These are phyloP conservation scores for Diaporthe australafricana DNA, from an alignment of 2,329 filamentous ascomycete genomes.

Conservation along the genomic window DNA sequence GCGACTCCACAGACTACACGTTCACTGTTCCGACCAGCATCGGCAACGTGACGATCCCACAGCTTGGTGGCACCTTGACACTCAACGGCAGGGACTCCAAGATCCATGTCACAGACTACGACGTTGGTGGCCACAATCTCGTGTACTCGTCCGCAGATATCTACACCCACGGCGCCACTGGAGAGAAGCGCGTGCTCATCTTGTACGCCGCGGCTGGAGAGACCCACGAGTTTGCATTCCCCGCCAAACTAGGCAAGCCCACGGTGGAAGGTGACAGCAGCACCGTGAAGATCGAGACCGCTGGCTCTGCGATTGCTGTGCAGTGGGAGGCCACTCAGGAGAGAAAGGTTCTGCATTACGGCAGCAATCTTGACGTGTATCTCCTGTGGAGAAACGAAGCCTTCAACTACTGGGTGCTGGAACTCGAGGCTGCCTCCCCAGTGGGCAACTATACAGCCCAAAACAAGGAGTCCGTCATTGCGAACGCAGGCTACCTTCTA, in stretches of 20 bases:
- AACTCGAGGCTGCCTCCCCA: slow-evolving; percentile 51
- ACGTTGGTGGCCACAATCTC: slow-evolving; percentile 67
- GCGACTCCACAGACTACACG: slow-evolving; percentile 69
- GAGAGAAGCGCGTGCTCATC: slow-evolving; percentile 68
- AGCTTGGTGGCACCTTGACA: slow-evolving; percentile 66
- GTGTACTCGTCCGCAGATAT: slow-evolving; percentile 79
- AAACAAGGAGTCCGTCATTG: slow-evolving; percentile 56
- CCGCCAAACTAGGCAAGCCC: slow-evolving; percentile 28
- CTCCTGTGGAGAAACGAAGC: slow-evolving; percentile 69
- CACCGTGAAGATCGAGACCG: slow-evolving; percentile 41
- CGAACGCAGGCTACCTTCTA: slow-evolving; percentile 73
- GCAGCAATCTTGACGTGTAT: slow-evolving; percentile 55
- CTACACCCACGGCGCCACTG: slow-evolving; percentile 75
- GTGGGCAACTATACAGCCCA: slow-evolving; percentile 49
- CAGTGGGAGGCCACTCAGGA: slow-evolving; percentile 47
- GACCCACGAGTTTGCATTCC: slow-evolving; percentile 70
- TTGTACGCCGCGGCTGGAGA: slow-evolving; percentile 74
- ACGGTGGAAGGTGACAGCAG: slow-evolving; percentile 39
- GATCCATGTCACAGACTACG: slow-evolving; percentile 75
- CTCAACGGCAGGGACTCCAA: slow-evolving; percentile 75
- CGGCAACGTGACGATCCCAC: slow-evolving; percentile 68
- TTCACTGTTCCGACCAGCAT: slow-evolving; percentile 71
- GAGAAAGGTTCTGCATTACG: slow-evolving; percentile 48
- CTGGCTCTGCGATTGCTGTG: slow-evolving; percentile 41
- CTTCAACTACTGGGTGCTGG: slow-evolving; percentile 77